Evolutionary conservation across 768 basidiomycete species (phyloP), one percentile per base, ranked within the genome.

Genomic region (Lepiota brunneoincarnata): DNA sequence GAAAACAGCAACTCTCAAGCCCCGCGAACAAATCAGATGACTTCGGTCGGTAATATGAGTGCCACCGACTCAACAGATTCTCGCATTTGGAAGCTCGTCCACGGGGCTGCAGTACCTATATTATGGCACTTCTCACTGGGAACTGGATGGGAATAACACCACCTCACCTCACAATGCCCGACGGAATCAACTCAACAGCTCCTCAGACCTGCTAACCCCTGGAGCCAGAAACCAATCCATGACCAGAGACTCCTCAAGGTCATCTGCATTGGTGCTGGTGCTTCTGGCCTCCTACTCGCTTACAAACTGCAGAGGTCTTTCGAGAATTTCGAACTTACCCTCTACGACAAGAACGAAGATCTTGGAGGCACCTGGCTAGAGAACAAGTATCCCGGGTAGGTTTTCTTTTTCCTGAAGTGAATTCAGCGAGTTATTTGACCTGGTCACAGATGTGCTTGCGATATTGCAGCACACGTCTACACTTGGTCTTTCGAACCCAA

Each of bases 291-390:
- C 6, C 42, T 66, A 18, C 54, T 66, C 18, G 65, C 66, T 1
- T 71, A 72, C 59, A 71, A 70, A 49, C 59, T 72, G 3, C 71
- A 72, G 52, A 65, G 69, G 10, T 69, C 66, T 10, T 71, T 73
- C 55, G 53, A 64, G 3, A 65, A 69, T 28, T 70, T 67, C 42
- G 62, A 69, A 6, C 61, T 72, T 3, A 61, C 60, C 5, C 15
- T 69, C 11, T 73, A 71, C 52, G 71, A 73, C 14, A 71, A 71
- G 58, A 73, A 72, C 55, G 63, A 59, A 14, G 56, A 63, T 0
- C 26, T 73, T 1, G 59, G 59, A 10, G 70, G 71, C 23, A 73
- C 72, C 4, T 71, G 70, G 71, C 63, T 61, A 15, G 70, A 69
- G 53, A 73, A 73, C 59, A 64, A 58, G 53, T 72, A 73, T 58